These are phyloP conservation scores for Aureobasidium sp. DNA, from an alignment of 2,329 filamentous ascomycete genomes.

Conservation along the genomic window DNA sequence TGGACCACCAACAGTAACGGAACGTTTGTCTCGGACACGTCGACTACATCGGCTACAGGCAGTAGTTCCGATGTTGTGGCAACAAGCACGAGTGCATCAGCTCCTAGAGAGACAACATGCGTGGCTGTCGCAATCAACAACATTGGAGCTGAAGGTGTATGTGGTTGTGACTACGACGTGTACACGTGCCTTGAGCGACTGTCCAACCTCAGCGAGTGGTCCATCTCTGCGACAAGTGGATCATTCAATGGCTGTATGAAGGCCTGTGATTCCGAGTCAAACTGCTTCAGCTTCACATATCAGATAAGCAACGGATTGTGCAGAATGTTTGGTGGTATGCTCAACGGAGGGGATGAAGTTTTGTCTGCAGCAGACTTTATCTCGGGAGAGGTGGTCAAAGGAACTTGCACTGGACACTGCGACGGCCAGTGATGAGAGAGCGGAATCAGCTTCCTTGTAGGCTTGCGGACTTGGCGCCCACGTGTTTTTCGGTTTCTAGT, in stretches of 20 bases:
- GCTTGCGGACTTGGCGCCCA: not conserved
- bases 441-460: not conserved
- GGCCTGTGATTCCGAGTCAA: not conserved
- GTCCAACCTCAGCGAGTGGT: conserved; percentile 3
- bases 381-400: conserved; percentile 5
- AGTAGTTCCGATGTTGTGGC: not conserved
- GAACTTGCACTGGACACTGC: not conserved
- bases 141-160: not conserved
- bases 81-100: not conserved
- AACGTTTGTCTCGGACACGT: not conserved
- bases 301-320: not conserved
- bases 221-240: not conserved
- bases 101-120: not conserved
- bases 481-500: not conserved
- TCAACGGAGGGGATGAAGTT: not conserved
- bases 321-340: conserved; percentile 6
- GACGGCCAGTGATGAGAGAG: not conserved
- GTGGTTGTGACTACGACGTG: not conserved
- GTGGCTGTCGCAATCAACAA: not conserved
- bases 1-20: not conserved
- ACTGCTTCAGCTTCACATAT: not conserved
- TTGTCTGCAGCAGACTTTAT: not conserved
- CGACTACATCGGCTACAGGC: not conserved
- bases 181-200: conserved; percentile 1
- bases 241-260: not conserved